Evolutionary conservation across 2,329 filamentous ascomycete genomes (phyloP).

Genomic region (Akanthomyces uredinophilus): DNA sequence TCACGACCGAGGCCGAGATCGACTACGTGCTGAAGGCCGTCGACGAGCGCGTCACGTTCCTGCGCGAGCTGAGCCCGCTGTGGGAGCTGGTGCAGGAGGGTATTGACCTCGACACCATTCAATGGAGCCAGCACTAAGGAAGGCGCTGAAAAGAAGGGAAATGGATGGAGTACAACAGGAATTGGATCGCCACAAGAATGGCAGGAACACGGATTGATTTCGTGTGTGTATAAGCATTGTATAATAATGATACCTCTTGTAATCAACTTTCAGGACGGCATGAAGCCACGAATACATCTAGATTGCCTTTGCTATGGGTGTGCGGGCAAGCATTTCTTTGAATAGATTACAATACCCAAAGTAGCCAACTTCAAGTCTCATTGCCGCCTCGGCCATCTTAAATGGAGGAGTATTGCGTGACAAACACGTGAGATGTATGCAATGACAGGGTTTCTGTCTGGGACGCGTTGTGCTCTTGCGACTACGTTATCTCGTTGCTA

Average conservation of each 20-base stretch:
- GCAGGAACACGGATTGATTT: slow-evolving; percentile 25
- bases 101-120: slow-evolving; percentile 88
- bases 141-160: slow-evolving; percentile 2
- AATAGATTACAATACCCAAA: background rate
- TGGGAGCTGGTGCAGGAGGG: slow-evolving; percentile 99
- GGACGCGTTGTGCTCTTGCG: too few species aligned
- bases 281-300: background rate
- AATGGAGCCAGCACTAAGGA: slow-evolving; percentile 91
- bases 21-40: slow-evolving; percentile 97
- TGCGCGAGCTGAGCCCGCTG: slow-evolving; percentile 88
- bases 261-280: slow-evolving; percentile 12
- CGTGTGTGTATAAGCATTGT: slow-evolving; percentile 24
- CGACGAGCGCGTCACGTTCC: slow-evolving; percentile 80
- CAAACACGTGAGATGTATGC: too few species aligned
- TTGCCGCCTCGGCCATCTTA: background rate
- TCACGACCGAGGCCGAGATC: slow-evolving; percentile 91
- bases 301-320: background rate
- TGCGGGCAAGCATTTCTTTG: background rate
- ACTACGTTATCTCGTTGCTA: background rate
- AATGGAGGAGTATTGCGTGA: too few species aligned
- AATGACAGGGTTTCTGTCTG: too few species aligned
- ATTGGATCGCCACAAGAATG: background rate
- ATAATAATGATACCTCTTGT: slow-evolving; percentile 21
- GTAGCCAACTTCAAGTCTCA: background rate
- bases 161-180: slow-evolving; percentile 14